Evolutionary conservation across 495 filamentous ascomycete genomes (phyloP).

Genomic region (Apodospora peruviana): DNA sequence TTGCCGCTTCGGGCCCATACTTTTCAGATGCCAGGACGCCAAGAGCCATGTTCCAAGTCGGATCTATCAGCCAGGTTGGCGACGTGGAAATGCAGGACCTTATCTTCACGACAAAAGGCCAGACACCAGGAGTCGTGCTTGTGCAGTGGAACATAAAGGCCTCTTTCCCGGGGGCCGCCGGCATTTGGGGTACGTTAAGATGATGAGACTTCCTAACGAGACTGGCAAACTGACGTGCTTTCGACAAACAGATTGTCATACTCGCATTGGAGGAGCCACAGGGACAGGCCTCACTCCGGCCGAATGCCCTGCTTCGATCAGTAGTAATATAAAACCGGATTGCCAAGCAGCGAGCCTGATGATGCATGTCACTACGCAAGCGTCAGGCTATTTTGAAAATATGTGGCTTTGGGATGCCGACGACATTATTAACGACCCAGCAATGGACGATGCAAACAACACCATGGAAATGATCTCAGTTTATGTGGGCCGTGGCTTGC

Average conservation of each 20-base stretch:
- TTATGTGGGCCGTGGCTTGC: constrained; percentile 73
- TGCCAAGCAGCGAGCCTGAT: constrained; percentile 50
- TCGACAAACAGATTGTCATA: too few relatives aligned
- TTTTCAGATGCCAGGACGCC: constrained; percentile 42
- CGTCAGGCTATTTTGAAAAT: constrained; percentile 54
- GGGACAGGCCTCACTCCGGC: constrained; percentile 59
- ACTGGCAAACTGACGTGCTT: too few relatives aligned
- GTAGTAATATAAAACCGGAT: constrained; percentile 26
- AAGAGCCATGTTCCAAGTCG: constrained; percentile 42
- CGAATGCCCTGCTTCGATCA: constrained; percentile 31
- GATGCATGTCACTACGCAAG: constrained; percentile 42
- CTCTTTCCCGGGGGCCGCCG: constrained; percentile 9
- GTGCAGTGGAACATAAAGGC: constrained; percentile 30
- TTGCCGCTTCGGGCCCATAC: constrained; percentile 26
- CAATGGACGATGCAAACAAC: constrained; percentile 7
- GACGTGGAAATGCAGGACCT: constrained; percentile 47
- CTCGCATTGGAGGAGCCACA: constrained; percentile 44
- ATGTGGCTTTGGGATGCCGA: constrained; percentile 49
- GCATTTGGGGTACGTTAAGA: too few relatives aligned
- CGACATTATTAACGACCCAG: too few relatives aligned
- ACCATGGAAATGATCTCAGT: constrained; percentile 73
- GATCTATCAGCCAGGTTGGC: constrained; percentile 45
- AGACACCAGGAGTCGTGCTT: constrained; percentile 24
- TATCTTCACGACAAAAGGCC: constrained; percentile 24
- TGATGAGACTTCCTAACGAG: too few relatives aligned